phyloP scores from a whole-genome alignment of 2,329 filamentous ascomycete species.

The Macrophomina phaseolina region DNA sequence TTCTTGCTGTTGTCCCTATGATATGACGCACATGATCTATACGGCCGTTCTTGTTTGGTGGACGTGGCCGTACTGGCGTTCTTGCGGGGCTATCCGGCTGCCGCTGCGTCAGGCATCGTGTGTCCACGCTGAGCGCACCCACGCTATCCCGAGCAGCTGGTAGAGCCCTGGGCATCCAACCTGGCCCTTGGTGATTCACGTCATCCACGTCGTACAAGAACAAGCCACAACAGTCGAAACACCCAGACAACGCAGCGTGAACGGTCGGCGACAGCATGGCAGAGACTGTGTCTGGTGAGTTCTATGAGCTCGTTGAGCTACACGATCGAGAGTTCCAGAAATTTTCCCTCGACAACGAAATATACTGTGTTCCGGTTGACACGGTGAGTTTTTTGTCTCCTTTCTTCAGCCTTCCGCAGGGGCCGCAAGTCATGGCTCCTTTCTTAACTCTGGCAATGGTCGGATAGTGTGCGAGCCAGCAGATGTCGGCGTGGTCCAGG shows the following conservation, averaged over 20 bases:
- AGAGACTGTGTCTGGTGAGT: conserved; percentile 25
- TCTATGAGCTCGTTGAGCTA: conserved; percentile 36
- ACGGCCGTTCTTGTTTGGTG: conserved; percentile 20
- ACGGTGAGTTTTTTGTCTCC: conserved; percentile 34
- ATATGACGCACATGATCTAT: conserved; percentile 25
- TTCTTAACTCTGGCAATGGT: background rate
- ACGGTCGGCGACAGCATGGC: conserved; percentile 26
- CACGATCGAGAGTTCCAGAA: conserved; percentile 48
- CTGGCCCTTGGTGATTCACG: conserved; percentile 25
- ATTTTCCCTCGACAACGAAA: conserved; percentile 42
- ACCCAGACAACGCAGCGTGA: background rate
- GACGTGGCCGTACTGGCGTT: conserved; percentile 25
- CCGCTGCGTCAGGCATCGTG: conserved; percentile 28
- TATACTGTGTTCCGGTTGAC: conserved; percentile 48
- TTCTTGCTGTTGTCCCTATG: conserved; percentile 17
- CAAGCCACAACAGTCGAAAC: conserved; percentile 9
- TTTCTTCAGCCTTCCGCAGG: background rate
- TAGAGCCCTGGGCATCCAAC: conserved; percentile 22
- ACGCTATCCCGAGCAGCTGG: conserved; percentile 28
- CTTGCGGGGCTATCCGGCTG: conserved; percentile 27
- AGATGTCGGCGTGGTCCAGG: background rate
- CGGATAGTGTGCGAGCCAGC: background rate
- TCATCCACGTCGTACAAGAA: conserved; percentile 27
- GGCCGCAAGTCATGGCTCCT: background rate
- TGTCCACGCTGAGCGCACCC: conserved; percentile 24